Base-by-base conservation (phyloP, 2,329 filamentous ascomycete species). In the Neonectria coccinea region DNA sequence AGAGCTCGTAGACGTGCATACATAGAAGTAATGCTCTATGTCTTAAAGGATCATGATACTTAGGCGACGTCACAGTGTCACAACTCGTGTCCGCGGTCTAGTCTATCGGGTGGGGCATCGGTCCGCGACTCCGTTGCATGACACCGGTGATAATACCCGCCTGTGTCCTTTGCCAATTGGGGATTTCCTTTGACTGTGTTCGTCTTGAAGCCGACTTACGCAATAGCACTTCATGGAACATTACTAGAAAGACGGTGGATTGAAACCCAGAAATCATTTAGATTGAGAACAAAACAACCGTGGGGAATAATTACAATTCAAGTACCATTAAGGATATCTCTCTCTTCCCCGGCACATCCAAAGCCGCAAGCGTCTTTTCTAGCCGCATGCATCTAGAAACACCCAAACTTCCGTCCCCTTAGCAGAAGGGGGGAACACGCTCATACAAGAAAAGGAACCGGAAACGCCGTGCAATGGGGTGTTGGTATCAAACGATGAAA, bases 401-500 rank as follows among this genome's bases (percentile, higher is more conserved):
- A 56, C 53, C 55, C 25, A 42, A 45, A 51, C 53, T 27, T 52
- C 25, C 29, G 36, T 50, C 52, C 33, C 56, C 22, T 14, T 56
- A 36, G 55, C 25, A 65, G 29, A 59, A 22, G 53, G 47, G 52
- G 48, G 48, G 62, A 55, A 42, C 53, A 31, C 52, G 59, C 47
- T 59, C 50, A 59, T 66, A 53, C n/a, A 56, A 60, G 61, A 59
- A 39, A 62, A 64, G 60, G 56, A 47, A 53, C 50, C 55, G 61
- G 64, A 67, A 75, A 75, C 73, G 73, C 73, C 73, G 56, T 67
- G 71, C 73, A 59, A 75, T 75, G 73, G 67, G 36, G 65, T 70
- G 57, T 61, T 75, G 73, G 73, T 75, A 75, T 75, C 73, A 75
- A 73, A 66, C 31, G 50, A 63, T 41, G 54, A 59, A 56, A 25